phyloP scores from a whole-genome alignment of 768 basidiomycete species.

The Phylloporus sp. region DNA sequence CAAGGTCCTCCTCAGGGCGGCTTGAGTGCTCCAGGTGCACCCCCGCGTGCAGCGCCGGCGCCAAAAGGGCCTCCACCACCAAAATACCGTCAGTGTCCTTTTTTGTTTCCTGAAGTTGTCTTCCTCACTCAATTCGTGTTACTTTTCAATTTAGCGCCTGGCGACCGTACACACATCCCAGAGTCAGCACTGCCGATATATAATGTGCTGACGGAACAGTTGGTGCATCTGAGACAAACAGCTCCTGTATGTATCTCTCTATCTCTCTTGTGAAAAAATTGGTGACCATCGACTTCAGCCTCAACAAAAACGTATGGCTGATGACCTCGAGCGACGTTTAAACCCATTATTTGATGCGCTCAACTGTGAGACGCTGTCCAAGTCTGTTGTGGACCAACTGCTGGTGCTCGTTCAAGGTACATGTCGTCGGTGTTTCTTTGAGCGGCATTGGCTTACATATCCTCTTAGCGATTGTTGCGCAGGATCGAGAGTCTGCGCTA shows the following conservation, averaged over 20 bases:
- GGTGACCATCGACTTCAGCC: slow-evolving; percentile 41
- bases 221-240: slow-evolving; percentile 66
- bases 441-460: neutral
- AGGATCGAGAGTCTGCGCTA: slow-evolving; percentile 73
- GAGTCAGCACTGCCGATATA: slow-evolving; percentile 62
- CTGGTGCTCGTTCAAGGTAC: slow-evolving; percentile 69
- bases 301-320: slow-evolving; percentile 77
- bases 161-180: slow-evolving; percentile 91
- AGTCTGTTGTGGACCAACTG: slow-evolving; percentile 66
- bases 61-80: slow-evolving; percentile 41
- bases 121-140: neutral
- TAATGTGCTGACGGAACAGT: slow-evolving; percentile 57
- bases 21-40: slow-evolving; percentile 21
- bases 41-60: slow-evolving; percentile 30
- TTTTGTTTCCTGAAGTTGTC: neutral
- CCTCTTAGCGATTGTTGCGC: slow-evolving; percentile 69
- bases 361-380: slow-evolving; percentile 82
- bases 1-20: slow-evolving; percentile 29
- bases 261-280: neutral
- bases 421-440: neutral
- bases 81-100: slow-evolving; percentile 56
- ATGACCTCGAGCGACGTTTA: slow-evolving; percentile 83
- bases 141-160: slow-evolving; percentile 55
- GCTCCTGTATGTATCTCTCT: slow-evolving; percentile 57
- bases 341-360: slow-evolving; percentile 87